Base-by-base conservation (phyloP, 208 protist species). In the Sergeia podlipaevii region DNA sequence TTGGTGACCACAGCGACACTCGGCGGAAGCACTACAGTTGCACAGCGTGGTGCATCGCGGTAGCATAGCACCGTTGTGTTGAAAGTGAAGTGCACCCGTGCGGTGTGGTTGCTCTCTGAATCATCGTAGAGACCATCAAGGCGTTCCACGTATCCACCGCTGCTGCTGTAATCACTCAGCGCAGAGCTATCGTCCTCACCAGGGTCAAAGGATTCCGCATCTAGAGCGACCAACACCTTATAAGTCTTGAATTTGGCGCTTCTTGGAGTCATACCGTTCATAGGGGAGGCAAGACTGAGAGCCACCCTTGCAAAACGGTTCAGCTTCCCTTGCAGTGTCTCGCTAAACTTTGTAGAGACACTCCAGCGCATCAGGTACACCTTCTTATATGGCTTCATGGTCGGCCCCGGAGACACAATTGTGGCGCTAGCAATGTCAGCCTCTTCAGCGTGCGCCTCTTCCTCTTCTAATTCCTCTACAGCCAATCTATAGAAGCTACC, bases 291-390 rank as follows among this genome's bases (percentile, higher is more conserved):
- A 32, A 91, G 65, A 55, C 76, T 84, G 45, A 91, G 44, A 29
- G 75, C 68, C 18, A 85, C 55, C 26, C 74, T 65, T 7, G 74
- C 47, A 53, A 91, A 91, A 24, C 83, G 83, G 21, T 84, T 84
- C 29, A 84, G 57, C 30, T 72, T 60, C 29, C 51, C 50, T 52
- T 79, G 52, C 42, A 84, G 53, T 15, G 84, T 32, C 11, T 39
- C 42, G 17, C 61, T 53, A 26, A 80, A 64, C 10, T 21, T 44
- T 4, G 47, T 55, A 10, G 48, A 47, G 2, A 58, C 65, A 13
- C 68, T 73, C 80, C 80, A 89, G 21, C 73, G 80, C 1, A 89
- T 36, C 41, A 76, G 68, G 51, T 73, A 81, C 21, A 71, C 32
- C 36, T n/a, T 56, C 10, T 23, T 42, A 0, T 66, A 42, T 15